These are phyloP conservation scores for Pyrenophora graminea DNA, from an alignment of 2,329 filamentous ascomycete species.

Conservation along the genomic window DNA sequence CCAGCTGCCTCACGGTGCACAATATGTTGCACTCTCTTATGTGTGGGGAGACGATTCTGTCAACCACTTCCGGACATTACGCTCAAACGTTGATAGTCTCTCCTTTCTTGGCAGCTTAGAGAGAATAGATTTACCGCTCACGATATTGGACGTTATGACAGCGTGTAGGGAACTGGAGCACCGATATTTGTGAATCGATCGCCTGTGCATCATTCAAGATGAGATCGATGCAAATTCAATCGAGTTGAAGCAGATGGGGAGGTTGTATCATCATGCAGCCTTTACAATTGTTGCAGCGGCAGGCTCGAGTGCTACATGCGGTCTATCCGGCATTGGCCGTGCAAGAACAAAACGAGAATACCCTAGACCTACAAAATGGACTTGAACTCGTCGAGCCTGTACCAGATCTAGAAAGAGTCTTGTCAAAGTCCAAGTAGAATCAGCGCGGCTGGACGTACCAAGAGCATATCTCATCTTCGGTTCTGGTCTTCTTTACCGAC, in stretches of 20 bases:
- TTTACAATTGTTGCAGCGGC: constrained; percentile 9
- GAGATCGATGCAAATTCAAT: background rate
- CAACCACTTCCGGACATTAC: background rate
- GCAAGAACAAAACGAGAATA: background rate
- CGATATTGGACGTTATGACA: constrained; percentile 4
- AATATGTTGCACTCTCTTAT: constrained; percentile 7
- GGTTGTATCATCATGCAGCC: constrained; percentile 6
- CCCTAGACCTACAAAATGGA: background rate
- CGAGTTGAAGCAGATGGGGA: constrained; percentile 13
- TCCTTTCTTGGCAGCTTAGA: background rate
- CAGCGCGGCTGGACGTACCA: constrained; percentile 12
- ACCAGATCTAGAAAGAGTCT: background rate
- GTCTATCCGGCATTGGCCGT: constrained; percentile 4
- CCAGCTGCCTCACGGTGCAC: background rate
- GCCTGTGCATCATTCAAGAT: constrained; percentile 12
- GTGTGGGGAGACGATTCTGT: constrained; percentile 1
- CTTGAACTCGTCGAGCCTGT: background rate
- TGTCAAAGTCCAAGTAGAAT: background rate
- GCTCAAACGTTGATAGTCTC: background rate
- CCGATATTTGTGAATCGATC: constrained; percentile 10
- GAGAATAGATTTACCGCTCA: background rate
- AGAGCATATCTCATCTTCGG: constrained; percentile 4
- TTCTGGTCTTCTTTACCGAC: constrained; percentile 11
- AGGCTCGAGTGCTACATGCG: constrained; percentile 1
- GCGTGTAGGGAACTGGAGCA: background rate